These are phyloP conservation scores for Suhomyces sp. DNA, from an alignment of 805 yeast genomes.

Conservation along the genomic window DNA sequence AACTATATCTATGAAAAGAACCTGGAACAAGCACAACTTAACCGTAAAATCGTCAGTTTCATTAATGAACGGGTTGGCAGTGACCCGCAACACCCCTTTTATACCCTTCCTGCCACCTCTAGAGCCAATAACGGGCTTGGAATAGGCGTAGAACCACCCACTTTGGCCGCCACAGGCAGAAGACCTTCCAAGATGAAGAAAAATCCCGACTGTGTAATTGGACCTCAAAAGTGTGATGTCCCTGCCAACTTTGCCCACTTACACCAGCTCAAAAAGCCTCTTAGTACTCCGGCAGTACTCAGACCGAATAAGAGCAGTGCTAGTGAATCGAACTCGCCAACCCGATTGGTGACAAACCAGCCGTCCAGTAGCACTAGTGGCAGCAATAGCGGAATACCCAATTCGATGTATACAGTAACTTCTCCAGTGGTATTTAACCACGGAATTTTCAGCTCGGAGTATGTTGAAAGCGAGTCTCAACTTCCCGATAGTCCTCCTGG, in stretches of 20 bases:
- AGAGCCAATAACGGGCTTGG: conserved; percentile 3
- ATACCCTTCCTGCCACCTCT: background rate
- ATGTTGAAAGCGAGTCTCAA: background rate
- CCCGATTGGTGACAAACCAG: background rate
- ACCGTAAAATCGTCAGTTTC: conserved; percentile 4
- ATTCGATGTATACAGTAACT: conserved; percentile 5
- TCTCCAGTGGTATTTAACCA: conserved; percentile 3
- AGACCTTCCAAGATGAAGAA: conserved; percentile 1
- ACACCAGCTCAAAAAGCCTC: conserved; percentile 45
- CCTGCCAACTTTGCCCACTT: conserved; percentile 12
- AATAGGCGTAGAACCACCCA: background rate
- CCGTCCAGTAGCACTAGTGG: background rate
- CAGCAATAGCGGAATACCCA: background rate
- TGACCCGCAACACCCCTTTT: conserved; percentile 7
- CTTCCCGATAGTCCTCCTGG: background rate
- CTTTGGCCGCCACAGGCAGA: background rate
- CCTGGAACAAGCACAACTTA: conserved; percentile 9
- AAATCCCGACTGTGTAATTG: background rate
- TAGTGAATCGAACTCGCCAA: background rate
- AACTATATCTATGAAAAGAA: conserved; percentile 15
- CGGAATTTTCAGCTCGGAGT: background rate
- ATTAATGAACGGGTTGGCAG: background rate
- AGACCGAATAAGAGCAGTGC: conserved; percentile 28
- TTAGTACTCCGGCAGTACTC: conserved; percentile 52
- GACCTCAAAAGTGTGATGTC: background rate